Evolutionary conservation across 2,329 filamentous ascomycete species (phyloP).

Genomic region (Colletotrichum lini): DNA sequence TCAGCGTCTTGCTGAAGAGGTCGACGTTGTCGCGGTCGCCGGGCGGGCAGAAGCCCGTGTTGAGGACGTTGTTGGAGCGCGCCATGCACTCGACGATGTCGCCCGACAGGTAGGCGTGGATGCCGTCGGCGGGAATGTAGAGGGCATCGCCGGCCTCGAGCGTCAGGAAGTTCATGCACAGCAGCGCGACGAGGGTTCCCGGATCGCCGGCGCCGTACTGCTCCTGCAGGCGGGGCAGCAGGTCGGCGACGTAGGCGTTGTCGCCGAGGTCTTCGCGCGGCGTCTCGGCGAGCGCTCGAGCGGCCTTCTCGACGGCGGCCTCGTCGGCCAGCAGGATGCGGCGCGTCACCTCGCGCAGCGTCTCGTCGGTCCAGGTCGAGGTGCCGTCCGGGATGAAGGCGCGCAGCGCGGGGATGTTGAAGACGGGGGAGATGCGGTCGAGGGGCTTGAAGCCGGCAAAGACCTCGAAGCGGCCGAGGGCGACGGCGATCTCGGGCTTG

Average conservation of each 20-base stretch:
- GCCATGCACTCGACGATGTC: conserved; percentile 88
- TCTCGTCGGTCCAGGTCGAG: conserved; percentile 68
- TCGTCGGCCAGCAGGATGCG: conserved; percentile 68
- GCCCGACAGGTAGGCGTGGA: conserved; percentile 80
- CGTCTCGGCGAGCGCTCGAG: conserved; percentile 65
- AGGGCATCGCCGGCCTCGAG: conserved; percentile 77
- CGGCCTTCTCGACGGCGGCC: conserved; percentile 65
- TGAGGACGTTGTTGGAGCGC: conserved; percentile 80
- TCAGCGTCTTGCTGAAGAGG: conserved; percentile 73
- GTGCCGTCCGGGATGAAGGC: conserved; percentile 64
- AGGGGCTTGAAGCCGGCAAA: conserved; percentile 83
- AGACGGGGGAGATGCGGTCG: conserved; percentile 69
- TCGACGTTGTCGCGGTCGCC: conserved; percentile 76
- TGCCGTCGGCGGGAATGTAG: conserved; percentile 80
- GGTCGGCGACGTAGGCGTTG: conserved; percentile 70
- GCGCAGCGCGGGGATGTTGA: conserved; percentile 69
- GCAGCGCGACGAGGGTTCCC: conserved; percentile 76
- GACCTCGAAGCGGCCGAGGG: conserved; percentile 79
- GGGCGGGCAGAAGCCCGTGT: conserved; percentile 80
- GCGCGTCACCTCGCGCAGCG: conserved; percentile 69
- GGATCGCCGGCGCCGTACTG: conserved; percentile 77
- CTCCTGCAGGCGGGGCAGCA: conserved; percentile 74
- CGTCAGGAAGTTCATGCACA: conserved; percentile 82
- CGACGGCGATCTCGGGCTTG: conserved; percentile 85
- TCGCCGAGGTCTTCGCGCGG: conserved; percentile 62